phyloP scores from a whole-genome alignment of 129 eudicot species.

The Flaveria ramosissima region DNA sequence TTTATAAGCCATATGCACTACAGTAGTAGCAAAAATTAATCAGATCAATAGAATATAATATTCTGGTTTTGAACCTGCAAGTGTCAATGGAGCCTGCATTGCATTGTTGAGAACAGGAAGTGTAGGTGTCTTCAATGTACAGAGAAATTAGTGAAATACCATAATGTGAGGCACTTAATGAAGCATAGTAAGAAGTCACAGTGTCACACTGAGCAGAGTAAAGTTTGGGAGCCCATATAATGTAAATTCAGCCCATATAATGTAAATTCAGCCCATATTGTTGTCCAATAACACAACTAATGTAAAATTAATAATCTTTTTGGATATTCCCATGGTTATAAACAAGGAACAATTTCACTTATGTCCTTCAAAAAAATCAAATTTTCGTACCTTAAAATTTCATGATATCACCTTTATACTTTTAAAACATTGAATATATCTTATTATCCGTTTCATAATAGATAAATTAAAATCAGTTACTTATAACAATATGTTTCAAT shows the following conservation, averaged over 20 bases:
- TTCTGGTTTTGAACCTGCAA: slow-evolving; percentile 19
- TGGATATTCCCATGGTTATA: background rate
- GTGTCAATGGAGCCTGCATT: slow-evolving; percentile 13
- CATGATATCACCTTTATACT: background rate
- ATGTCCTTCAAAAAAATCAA: background rate
- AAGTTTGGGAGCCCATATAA: slow-evolving; percentile 78
- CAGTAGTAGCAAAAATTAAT: background rate
- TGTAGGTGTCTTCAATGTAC: slow-evolving; percentile 61
- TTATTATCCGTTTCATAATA: background rate
- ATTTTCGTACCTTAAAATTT: background rate
- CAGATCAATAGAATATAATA: background rate
- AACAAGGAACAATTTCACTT: background rate
- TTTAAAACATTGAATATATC: background rate
- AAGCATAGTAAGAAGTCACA: slow-evolving; percentile 76
- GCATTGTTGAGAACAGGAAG: slow-evolving; percentile 38
- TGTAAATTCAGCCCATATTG: slow-evolving; percentile 31
- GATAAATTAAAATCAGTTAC: slow-evolving; percentile 5
- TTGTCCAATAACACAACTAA: background rate
- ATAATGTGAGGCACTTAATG: slow-evolving; percentile 79
- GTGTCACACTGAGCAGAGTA: slow-evolving; percentile 61
- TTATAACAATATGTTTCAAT: background rate
- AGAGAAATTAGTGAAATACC: slow-evolving; percentile 68
- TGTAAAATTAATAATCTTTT: background rate
- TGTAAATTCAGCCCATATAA: slow-evolving; percentile 42
- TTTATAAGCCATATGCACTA: slow-evolving; percentile 9